Conservation (phyloP, 768 basidiomycete genomes). For the Mycena leptocephala region DNA sequence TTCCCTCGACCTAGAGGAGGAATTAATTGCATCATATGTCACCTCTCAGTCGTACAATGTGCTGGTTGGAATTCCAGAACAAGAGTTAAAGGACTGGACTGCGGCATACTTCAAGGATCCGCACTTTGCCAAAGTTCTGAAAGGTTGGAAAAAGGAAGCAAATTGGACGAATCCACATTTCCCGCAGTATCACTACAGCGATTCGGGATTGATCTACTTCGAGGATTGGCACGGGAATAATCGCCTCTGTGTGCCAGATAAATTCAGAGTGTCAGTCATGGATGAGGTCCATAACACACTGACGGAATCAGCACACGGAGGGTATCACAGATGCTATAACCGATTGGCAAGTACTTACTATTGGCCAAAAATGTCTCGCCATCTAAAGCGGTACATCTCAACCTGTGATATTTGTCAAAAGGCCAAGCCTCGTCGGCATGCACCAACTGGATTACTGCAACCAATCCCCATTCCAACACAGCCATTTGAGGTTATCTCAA, state of each 20-base stretch:
- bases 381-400: neutral
- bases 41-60: neutral
- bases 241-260: neutral
- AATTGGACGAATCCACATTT: neutral
- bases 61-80: neutral
- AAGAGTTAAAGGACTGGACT: neutral
- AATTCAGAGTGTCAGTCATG: neutral
- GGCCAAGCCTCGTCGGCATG: neutral
- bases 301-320: neutral
- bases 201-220: neutral
- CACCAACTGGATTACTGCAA: neutral
- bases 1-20: neutral
- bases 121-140: neutral
- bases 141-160: neutral
- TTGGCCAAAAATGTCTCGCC: neutral
- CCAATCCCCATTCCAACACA: neutral
- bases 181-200: constrained; percentile 1
- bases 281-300: neutral
- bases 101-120: neutral
- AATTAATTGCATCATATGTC: neutral
- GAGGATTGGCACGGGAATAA: neutral
- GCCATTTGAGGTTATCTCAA: neutral
- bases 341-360: neutral
- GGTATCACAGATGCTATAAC: constrained; percentile 5
- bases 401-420: constrained; percentile 2